These are phyloP conservation scores for Penicillium fimorum DNA, from an alignment of 495 filamentous ascomycete genomes.

Conservation along the genomic window DNA sequence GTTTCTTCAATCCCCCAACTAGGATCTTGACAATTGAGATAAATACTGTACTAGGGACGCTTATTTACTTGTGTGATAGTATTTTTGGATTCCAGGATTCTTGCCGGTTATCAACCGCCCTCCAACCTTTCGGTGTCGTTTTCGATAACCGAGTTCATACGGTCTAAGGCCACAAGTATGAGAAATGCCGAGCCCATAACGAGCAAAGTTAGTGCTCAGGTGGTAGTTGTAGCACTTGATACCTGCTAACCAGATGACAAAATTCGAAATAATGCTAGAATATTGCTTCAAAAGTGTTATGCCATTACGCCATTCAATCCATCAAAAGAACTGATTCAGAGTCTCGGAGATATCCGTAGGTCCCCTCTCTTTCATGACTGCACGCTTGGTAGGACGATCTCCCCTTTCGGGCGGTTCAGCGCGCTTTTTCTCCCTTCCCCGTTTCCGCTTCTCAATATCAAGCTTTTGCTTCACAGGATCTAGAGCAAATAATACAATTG, in stretches of 20 bases:
- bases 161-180: too few species aligned
- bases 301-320: not conserved
- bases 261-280: not conserved
- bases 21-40: too few species aligned
- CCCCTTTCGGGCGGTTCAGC: not conserved
- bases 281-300: not conserved
- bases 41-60: too few species aligned
- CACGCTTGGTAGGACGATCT: conserved; percentile 10
- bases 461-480: conserved; percentile 5
- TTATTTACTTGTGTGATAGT: too few species aligned
- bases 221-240: not conserved
- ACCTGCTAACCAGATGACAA: not conserved
- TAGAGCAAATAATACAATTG: conserved; percentile 9
- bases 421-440: conserved; percentile 15
- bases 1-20: too few species aligned
- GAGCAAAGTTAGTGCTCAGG: too few species aligned
- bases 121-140: too few species aligned
- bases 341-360: conserved; percentile 20
- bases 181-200: too few species aligned
- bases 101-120: too few species aligned
- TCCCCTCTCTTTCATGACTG: conserved; percentile 28
- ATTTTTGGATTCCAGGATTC: too few species aligned
- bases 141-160: too few species aligned
- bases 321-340: conserved; percentile 27
- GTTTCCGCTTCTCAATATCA: not conserved